phyloP scores from a whole-genome alignment of 2,329 filamentous ascomycete species.

The Tolypocladium pustulatum region DNA sequence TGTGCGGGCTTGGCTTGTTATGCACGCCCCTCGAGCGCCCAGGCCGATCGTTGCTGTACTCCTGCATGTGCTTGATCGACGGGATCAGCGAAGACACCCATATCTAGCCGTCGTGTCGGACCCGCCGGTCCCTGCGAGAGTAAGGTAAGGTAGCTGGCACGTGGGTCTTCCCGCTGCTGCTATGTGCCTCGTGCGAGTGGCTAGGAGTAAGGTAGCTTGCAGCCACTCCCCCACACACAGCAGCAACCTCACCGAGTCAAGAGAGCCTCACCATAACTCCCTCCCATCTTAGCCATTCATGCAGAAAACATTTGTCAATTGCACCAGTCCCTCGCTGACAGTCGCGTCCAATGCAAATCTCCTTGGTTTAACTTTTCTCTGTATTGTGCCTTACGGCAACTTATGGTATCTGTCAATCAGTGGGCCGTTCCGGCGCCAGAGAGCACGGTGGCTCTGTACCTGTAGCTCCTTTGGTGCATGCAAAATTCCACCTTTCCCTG shows the following conservation, averaged over 20 bases:
- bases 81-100: neutral
- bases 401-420: constrained; percentile 9
- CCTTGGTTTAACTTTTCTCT: neutral
- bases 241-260: neutral
- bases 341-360: neutral
- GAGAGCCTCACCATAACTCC: neutral
- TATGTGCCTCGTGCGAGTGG: no score
- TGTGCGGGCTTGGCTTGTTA: neutral
- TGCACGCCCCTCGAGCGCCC: neutral
- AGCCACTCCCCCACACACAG: neutral
- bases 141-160: neutral
- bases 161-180: neutral
- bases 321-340: neutral
- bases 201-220: no score
- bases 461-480: constrained; percentile 5
- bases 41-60: neutral
- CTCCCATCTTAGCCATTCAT: neutral
- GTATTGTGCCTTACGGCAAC: neutral
- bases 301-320: neutral
- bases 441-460: constrained; percentile 2
- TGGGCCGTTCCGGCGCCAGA: constrained; percentile 3
- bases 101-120: neutral
- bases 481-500: constrained; percentile 5
- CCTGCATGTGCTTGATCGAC: neutral
- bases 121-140: neutral